A percentile compares a stretch with the other conserved stretches of the same genome.
Conservation (phyloP, 2,329 filamentous ascomycete genomes). For the Sarocladiaceae sp. region DNA sequence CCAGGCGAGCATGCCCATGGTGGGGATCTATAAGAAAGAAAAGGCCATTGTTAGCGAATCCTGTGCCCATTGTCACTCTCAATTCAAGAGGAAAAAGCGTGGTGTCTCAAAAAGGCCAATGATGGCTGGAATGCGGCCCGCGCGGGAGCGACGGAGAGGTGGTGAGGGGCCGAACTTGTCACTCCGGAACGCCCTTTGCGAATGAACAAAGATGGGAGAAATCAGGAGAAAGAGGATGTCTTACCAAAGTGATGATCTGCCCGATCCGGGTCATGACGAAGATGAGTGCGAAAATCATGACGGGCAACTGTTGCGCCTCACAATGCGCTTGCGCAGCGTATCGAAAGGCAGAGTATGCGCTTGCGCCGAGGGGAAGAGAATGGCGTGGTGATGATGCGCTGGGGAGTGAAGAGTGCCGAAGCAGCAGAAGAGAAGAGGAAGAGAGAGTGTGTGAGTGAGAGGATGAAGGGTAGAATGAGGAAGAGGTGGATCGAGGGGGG, state of each 20-base stretch:
- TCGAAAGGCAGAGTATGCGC: background rate
- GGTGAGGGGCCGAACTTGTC: too few relatives aligned
- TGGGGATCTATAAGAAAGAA: conserved; percentile 47
- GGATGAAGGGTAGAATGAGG: background rate
- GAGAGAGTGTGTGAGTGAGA: background rate
- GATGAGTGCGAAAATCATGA: conserved; percentile 57
- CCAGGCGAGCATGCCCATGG: conserved; percentile 60
- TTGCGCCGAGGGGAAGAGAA: background rate
- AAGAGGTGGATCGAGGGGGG: background rate
- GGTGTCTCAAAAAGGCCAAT: background rate
- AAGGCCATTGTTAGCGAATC: conserved; percentile 3
- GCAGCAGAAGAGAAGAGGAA: background rate
- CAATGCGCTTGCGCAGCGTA: too few relatives aligned
- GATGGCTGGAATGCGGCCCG: conserved; percentile 7
- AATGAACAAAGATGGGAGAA: background rate
- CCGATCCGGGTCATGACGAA: conserved; percentile 57
- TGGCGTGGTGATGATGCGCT: background rate
- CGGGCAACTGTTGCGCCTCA: conserved; percentile 17
- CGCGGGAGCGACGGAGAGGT: background rate
- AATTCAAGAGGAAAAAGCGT: background rate
- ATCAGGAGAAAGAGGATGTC: conserved; percentile 17
- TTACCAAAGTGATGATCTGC: conserved; percentile 58
- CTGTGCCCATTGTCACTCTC: too few relatives aligned
- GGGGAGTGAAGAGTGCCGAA: background rate
- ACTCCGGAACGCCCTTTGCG: too few relatives aligned